A percentile compares a stretch with the other conserved stretches of the same genome.
phyloP scores from a whole-genome alignment of 2,329 filamentous ascomycete genomes.

The Penicillium vulpinum region DNA sequence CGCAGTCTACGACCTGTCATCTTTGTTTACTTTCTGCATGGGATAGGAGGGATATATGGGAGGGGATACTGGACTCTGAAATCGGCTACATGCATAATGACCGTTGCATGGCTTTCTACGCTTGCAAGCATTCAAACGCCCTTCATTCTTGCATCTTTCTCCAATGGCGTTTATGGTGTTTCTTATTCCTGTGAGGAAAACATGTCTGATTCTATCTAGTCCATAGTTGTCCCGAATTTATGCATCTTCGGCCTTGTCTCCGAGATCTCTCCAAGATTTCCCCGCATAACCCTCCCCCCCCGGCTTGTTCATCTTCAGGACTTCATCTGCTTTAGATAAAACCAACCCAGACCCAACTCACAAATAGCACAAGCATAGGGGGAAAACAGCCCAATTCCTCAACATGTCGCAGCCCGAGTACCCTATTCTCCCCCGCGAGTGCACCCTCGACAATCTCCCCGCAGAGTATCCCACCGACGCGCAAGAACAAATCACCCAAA shows the following conservation, averaged over 20 bases:
- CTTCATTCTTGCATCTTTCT: constrained; percentile 21
- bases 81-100: constrained; percentile 16
- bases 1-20: constrained; percentile 27
- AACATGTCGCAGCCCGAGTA: constrained; percentile 26
- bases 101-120: constrained; percentile 16
- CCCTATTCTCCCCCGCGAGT: constrained; percentile 26
- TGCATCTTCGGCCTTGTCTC: constrained; percentile 22
- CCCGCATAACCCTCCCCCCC: constrained; percentile 14
- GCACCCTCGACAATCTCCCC: constrained; percentile 30
- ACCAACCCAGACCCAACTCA: not conserved
- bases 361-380: not conserved
- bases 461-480: constrained; percentile 31
- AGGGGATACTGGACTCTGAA: constrained; percentile 16
- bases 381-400: not conserved
- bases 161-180: constrained; percentile 22
- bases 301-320: not conserved
- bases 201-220: constrained; percentile 17
- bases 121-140: constrained; percentile 18
- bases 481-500: constrained; percentile 32
- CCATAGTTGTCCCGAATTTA: constrained; percentile 10
- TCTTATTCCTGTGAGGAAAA: not conserved
- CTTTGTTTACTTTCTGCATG: constrained; percentile 20
- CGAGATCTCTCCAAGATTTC: constrained; percentile 14
- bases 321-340: not conserved
- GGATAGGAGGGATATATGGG: constrained; percentile 16